These are phyloP conservation scores for Raddia distichophylla DNA, from an alignment of 176 grass and related monocot species.

Conservation along the genomic window DNA sequence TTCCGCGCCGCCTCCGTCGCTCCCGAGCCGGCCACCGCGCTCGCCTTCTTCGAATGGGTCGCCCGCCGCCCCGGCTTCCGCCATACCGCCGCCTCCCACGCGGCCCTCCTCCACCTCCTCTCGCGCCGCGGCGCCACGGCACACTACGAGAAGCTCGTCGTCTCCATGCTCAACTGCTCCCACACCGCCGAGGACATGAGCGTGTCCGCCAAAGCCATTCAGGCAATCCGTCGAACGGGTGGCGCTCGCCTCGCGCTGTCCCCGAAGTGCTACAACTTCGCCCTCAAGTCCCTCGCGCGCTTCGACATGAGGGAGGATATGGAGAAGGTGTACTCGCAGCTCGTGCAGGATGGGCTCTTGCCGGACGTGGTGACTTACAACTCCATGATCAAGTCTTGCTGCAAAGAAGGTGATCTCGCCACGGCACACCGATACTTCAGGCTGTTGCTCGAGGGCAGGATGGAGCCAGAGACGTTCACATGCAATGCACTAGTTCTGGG, in stretches of 20 bases:
- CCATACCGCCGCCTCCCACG: constrained; percentile 69
- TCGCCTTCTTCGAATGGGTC: constrained; percentile 79
- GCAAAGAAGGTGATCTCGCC: constrained; percentile 64
- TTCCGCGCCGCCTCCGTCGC: constrained; percentile 35
- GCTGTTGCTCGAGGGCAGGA: constrained; percentile 50
- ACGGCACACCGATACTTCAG: constrained; percentile 54
- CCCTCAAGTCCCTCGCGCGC: constrained; percentile 59
- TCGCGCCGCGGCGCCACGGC: constrained; percentile 34
- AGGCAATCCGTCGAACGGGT: constrained; percentile 62
- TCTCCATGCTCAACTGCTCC: constrained; percentile 74
- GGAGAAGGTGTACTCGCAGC: constrained; percentile 54
- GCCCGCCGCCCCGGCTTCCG: constrained; percentile 56
- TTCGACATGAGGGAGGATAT: constrained; percentile 63
- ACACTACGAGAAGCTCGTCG: constrained; percentile 59
- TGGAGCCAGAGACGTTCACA: constrained; percentile 58
- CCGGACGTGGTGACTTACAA: constrained; percentile 67
- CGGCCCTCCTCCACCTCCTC: constrained; percentile 67
- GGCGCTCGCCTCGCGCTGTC: constrained; percentile 49
- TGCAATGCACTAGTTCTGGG: constrained; percentile 65
- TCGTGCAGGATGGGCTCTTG: constrained; percentile 60
- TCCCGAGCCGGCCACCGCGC: constrained; percentile 51
- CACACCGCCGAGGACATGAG: constrained; percentile 44
- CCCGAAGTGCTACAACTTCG: constrained; percentile 67
- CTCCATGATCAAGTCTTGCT: constrained; percentile 72
- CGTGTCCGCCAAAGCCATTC: constrained; percentile 48